These are phyloP conservation scores for Xerocomus amazonicus DNA, from an alignment of 1,284 basidiomycete genomes.

Conservation along the genomic window DNA sequence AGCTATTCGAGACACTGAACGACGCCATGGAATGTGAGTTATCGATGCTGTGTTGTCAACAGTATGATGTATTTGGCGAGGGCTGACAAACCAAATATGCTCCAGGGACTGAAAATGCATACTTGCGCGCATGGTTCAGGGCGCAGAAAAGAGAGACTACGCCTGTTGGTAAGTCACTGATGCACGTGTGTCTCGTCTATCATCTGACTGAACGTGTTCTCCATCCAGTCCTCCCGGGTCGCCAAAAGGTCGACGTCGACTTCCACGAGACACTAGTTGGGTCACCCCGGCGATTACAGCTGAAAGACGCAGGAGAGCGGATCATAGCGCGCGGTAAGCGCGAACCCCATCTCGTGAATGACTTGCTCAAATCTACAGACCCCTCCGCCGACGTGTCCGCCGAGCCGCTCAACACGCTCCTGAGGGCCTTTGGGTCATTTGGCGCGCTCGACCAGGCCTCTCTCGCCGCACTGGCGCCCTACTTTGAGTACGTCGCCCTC, in stretches of 20 bases:
- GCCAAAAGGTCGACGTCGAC: conserved; percentile 45
- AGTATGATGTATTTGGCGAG: neutral
- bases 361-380: conserved; percentile 13
- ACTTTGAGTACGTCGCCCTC: conserved; percentile 65
- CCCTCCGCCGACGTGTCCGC: conserved; percentile 21
- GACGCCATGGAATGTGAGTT: conserved; percentile 89
- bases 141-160: conserved; percentile 54
- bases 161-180: conserved; percentile 27
- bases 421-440: conserved; percentile 75
- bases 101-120: conserved; percentile 85
- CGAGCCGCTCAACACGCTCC: conserved; percentile 65
- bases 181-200: conserved; percentile 1
- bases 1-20: conserved; percentile 81
- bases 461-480: conserved; percentile 60
- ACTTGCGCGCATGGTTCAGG: conserved; percentile 73
- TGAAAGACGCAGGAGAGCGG: conserved; percentile 75
- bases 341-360: neutral
- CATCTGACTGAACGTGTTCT: neutral
- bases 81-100: conserved; percentile 12
- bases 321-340: conserved; percentile 58
- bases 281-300: conserved; percentile 71
- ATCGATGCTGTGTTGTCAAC: conserved; percentile 5
- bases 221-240: conserved; percentile 52
- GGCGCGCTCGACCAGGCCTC: conserved; percentile 46
- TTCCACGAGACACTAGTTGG: conserved; percentile 57